Percentiles rank a stretch among this genome's conserved stretches.
phyloP scores from a whole-genome alignment of 1,284 basidiomycete species.

The Phylloboletellus chloephorus region DNA sequence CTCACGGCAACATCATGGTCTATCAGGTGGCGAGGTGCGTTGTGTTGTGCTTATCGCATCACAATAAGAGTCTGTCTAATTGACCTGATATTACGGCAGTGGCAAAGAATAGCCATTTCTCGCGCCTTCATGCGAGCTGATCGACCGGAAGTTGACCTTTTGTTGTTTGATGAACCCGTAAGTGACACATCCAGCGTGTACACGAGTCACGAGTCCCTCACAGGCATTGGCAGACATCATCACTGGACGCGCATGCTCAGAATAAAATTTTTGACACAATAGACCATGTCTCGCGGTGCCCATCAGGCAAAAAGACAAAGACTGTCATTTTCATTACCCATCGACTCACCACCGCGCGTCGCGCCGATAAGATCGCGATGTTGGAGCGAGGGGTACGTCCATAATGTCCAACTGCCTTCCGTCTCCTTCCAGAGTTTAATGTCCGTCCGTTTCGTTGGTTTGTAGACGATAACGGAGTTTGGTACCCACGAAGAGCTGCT shows the following conservation, averaged over 20 bases:
- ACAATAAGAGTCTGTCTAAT: slow-evolving; percentile 17
- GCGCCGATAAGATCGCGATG: slow-evolving; percentile 80
- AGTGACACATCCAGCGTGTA: slow-evolving; percentile 27
- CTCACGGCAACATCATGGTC: slow-evolving; percentile 47
- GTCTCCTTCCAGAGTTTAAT: slow-evolving; percentile 17
- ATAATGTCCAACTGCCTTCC: slow-evolving; percentile 26
- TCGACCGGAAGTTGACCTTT: slow-evolving; percentile 67
- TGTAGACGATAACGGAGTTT: slow-evolving; percentile 71
- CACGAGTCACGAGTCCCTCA: slow-evolving; percentile 11
- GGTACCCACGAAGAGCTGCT: slow-evolving; percentile 75
- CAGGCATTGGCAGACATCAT: slow-evolving; percentile 53
- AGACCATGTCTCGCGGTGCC: slow-evolving; percentile 51
- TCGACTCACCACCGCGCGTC: slow-evolving; percentile 70
- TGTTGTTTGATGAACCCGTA: slow-evolving; percentile 79
- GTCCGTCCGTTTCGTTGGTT: slow-evolving; percentile 17
- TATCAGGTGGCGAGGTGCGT: slow-evolving; percentile 74
- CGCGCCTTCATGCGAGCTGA: slow-evolving; percentile 77
- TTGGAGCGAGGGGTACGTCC: slow-evolving; percentile 70
- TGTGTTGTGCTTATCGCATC: slow-evolving; percentile 11
- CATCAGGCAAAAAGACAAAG: slow-evolving; percentile 52
- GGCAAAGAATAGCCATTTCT: slow-evolving; percentile 80
- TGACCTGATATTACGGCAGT: slow-evolving; percentile 42
- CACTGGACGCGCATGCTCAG: slow-evolving; percentile 76
- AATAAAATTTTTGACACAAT: slow-evolving; percentile 73
- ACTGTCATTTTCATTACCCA: slow-evolving; percentile 84